phyloP scores from a whole-genome alignment of 306 rosid genomes.

The Vigna trinervia region DNA sequence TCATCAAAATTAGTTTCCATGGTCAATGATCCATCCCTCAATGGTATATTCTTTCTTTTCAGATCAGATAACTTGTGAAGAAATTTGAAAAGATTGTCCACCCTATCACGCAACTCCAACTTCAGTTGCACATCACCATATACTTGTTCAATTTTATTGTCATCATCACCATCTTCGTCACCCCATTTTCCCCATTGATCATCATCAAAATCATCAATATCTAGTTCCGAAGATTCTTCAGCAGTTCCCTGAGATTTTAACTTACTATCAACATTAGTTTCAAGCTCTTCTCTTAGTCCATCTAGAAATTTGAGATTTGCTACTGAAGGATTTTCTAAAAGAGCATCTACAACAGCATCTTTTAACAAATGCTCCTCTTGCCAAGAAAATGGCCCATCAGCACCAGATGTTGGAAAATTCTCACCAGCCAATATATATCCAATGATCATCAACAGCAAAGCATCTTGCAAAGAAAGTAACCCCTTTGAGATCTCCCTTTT shows the following conservation, averaged over 20 bases:
- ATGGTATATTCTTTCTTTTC: conserved; percentile 65
- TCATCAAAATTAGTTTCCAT: conserved; percentile 61
- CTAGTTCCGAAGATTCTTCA: conserved; percentile 47
- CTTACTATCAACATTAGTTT: conserved; percentile 62
- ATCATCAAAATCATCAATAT: conserved; percentile 80
- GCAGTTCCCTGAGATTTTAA: conserved; percentile 60
- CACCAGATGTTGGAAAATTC: conserved; percentile 86
- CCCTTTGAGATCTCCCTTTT: conserved; percentile 63
- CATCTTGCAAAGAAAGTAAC: conserved; percentile 79
- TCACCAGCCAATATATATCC: conserved; percentile 93
- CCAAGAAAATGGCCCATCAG: conserved; percentile 96
- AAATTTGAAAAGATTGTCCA: conserved; percentile 79
- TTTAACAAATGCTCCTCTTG: conserved; percentile 90
- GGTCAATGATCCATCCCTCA: conserved; percentile 65
- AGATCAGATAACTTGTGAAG: conserved; percentile 81
- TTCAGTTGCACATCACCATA: conserved; percentile 83
- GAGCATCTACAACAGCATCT: conserved; percentile 84
- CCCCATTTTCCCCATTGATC: conserved; percentile 98
- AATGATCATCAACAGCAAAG: conserved; percentile 72
- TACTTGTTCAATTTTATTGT: conserved; percentile 57
- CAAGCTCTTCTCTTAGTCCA: conserved; percentile 83
- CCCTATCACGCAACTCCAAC: conserved; percentile 93
- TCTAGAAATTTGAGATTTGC: conserved; percentile 79
- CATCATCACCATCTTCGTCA: conserved; percentile 75
- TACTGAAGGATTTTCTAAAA: conserved; percentile 79